A percentile compares a stretch with the other conserved stretches of the same genome.
Evolutionary conservation across 768 basidiomycete genomes (phyloP).

Genomic region (Lentinula aciculospora): DNA sequence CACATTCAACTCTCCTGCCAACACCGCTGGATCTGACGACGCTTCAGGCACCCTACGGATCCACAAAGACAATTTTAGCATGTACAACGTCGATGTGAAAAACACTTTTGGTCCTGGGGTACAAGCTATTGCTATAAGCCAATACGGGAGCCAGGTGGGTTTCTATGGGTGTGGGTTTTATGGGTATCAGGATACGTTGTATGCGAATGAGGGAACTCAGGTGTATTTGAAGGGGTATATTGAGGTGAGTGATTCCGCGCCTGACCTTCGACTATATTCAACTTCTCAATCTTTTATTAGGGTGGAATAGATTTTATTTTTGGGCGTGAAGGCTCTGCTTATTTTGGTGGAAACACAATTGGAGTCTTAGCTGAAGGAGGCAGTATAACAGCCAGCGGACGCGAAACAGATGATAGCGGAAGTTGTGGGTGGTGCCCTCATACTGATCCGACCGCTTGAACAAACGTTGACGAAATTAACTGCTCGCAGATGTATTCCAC

Average conservation of each 20-base stretch:
- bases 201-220: constrained; percentile 40
- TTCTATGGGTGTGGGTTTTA: constrained; percentile 41
- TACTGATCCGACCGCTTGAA: background rate
- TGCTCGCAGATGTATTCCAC: constrained; percentile 34
- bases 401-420: constrained; percentile 34
- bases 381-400: constrained; percentile 41
- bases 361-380: constrained; percentile 36
- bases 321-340: constrained; percentile 36
- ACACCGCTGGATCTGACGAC: constrained; percentile 37
- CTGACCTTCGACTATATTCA: background rate
- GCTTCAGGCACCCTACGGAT: constrained; percentile 42
- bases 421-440: constrained; percentile 32
- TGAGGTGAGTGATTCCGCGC: constrained; percentile 24
- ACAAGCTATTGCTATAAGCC: constrained; percentile 46
- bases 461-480: background rate
- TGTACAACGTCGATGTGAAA: constrained; percentile 47
- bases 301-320: constrained; percentile 49
- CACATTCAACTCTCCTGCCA: constrained; percentile 28
- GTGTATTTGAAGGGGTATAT: constrained; percentile 44
- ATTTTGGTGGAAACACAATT: constrained; percentile 45
- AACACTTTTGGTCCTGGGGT: constrained; percentile 39
- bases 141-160: constrained; percentile 40
- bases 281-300: constrained; percentile 14
- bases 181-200: constrained; percentile 44
- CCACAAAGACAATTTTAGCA: constrained; percentile 39